Percentiles rank a stretch among this genome's conserved stretches.
Evolutionary conservation across 31 red algal genomes (phyloP).

Genomic region (Asparagopsis taxiformis): DNA sequence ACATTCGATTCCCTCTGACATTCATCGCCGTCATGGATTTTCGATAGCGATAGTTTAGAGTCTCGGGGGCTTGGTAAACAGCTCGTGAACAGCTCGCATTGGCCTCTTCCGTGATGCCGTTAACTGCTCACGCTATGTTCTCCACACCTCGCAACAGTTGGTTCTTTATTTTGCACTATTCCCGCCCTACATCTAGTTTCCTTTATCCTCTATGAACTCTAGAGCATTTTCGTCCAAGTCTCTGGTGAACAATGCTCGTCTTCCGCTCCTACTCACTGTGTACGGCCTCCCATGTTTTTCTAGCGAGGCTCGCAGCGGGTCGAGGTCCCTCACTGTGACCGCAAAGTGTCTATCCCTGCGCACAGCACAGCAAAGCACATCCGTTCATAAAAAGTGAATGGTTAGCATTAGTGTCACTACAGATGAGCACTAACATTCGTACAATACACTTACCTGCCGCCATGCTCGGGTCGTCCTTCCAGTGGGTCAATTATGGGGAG

Average conservation of each 20-base stretch:
- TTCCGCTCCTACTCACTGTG: conserved; percentile 75
- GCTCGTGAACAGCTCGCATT: neutral
- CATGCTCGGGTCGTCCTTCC: conserved; percentile 82
- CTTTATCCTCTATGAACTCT: conserved; percentile 90
- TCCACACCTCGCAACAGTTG: too few relatives aligned
- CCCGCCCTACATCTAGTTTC: too few relatives aligned
- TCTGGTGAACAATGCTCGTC: conserved; percentile 85
- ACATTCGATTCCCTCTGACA: neutral
- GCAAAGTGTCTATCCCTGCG: conserved; percentile 78
- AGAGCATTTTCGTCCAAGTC: conserved; percentile 93
- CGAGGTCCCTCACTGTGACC: conserved; percentile 70
- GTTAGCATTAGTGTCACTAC: neutral
- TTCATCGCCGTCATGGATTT: neutral
- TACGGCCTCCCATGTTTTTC: conserved; percentile 49
- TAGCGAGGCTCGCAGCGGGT: conserved; percentile 52
- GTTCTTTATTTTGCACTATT: too few relatives aligned
- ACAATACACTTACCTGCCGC: conserved; percentile 58
- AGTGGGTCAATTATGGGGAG: conserved; percentile 74
- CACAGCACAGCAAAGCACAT: neutral
- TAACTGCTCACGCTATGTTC: too few relatives aligned
- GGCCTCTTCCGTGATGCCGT: neutral
- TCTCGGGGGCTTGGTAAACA: neutral
- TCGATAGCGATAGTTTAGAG: conserved; percentile 3
- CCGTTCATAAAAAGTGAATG: neutral
- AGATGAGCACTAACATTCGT: neutral